phyloP scores from a whole-genome alignment of 371 early-diverging fungal genomes.

The Lichtheimia ramosa region DNA sequence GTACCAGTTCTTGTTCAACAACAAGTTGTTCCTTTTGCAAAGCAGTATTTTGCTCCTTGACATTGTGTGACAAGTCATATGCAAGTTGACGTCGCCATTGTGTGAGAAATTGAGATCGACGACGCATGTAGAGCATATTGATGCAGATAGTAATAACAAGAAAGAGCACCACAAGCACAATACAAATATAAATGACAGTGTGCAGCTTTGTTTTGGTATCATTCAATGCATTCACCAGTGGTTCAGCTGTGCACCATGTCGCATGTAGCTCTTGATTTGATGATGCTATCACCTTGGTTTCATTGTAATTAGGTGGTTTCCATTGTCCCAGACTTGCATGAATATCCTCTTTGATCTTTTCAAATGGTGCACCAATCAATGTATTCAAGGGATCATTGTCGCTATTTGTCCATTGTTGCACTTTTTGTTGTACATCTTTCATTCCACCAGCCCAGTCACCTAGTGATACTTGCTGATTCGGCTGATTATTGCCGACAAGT shows the following conservation, averaged over 20 bases:
- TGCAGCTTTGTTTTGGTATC: too few species aligned
- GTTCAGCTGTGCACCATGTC: too few species aligned
- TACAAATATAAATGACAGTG: not conserved
- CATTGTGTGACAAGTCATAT: not conserved
- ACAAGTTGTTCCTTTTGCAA: not conserved
- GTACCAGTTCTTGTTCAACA: not conserved
- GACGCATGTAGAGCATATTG: not conserved
- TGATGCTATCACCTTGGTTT: too few species aligned
- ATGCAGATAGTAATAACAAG: not conserved
- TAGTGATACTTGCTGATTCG: not conserved
- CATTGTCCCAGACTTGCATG: slow-evolving; percentile 12
- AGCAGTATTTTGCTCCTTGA: not conserved
- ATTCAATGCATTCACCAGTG: too few species aligned
- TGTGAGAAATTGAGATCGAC: not conserved
- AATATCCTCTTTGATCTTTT: slow-evolving; percentile 18
- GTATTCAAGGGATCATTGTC: slow-evolving; percentile 12
- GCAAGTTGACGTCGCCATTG: not conserved
- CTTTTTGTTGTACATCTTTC: slow-evolving; percentile 16
- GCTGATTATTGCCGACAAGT: not conserved
- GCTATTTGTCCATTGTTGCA: slow-evolving; percentile 26
- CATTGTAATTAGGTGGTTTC: slow-evolving; percentile 3
- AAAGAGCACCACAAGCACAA: not conserved
- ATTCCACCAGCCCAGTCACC: slow-evolving; percentile 29
- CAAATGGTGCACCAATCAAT: slow-evolving; percentile 25
- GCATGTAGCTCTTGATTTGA: too few species aligned